These are phyloP conservation scores for Handroanthus guayacan DNA, from an alignment of 257 asterid species.

Conservation along the genomic window DNA sequence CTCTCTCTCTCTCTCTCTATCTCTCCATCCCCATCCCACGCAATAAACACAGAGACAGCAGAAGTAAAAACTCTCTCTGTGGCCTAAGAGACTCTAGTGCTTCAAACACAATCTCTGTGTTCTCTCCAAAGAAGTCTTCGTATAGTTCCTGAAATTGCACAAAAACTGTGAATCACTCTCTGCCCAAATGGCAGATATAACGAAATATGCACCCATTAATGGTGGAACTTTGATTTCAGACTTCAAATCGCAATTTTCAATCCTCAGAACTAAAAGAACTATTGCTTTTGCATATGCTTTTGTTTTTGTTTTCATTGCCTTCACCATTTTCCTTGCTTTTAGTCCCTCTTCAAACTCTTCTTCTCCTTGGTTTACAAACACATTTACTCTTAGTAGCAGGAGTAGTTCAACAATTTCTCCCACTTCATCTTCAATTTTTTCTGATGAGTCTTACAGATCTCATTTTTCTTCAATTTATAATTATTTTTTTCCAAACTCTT, in stretches of 20 bases:
- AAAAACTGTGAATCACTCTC: neutral
- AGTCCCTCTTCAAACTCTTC: constrained; percentile 73
- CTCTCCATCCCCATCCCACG: neutral
- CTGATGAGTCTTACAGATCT: constrained; percentile 53
- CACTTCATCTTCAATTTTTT: constrained; percentile 37
- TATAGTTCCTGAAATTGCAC: constrained; percentile 10
- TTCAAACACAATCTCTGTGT: no score
- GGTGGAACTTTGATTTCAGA: constrained; percentile 63
- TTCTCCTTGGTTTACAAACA: constrained; percentile 65
- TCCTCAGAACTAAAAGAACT: constrained; percentile 50
- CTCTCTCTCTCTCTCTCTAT: neutral
- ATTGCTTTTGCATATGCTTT: constrained; percentile 55
- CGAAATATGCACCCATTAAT: constrained; percentile 64
- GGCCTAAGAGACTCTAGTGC: no score
- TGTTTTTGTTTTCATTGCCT: constrained; percentile 64
- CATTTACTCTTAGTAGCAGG: constrained; percentile 33
- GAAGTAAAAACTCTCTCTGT: neutral
- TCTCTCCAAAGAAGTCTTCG: constrained; percentile 8
- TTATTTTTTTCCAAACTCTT: constrained; percentile 57
- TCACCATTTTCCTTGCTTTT: constrained; percentile 76
- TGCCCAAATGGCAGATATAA: constrained; percentile 62
- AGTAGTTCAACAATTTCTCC: constrained; percentile 6
- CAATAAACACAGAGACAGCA: neutral
- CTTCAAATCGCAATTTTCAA: constrained; percentile 57
- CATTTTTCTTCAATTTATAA: constrained; percentile 57